These are phyloP conservation scores for Nemania sp. DNA, from an alignment of 2,329 filamentous ascomycete species.

Conservation along the genomic window DNA sequence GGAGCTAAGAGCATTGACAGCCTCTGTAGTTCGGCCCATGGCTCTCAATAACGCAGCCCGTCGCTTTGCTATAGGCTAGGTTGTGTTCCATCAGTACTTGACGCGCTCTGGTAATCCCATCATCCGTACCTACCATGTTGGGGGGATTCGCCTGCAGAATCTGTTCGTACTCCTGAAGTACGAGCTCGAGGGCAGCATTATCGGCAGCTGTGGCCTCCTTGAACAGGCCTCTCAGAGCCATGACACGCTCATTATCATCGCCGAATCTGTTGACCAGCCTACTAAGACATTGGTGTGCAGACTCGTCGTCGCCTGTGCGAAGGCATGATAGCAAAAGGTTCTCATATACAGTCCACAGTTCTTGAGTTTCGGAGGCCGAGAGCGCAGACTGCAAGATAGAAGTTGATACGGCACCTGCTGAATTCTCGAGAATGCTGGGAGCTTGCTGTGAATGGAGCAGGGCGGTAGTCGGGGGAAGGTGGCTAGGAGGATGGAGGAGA, in stretches of 20 bases:
- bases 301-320: conserved; percentile 78
- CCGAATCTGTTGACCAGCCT: conserved; percentile 81
- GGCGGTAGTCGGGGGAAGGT: conserved; percentile 59
- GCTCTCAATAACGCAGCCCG: conserved; percentile 78
- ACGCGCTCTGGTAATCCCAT: conserved; percentile 2
- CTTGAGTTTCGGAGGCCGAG: conserved; percentile 68
- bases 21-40: conserved; percentile 70
- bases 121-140: conserved; percentile 68
- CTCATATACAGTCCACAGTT: conserved; percentile 84
- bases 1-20: conserved; percentile 71
- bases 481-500: conserved; percentile 59
- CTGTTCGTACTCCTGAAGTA: conserved; percentile 77
- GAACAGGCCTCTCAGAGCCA: conserved; percentile 80
- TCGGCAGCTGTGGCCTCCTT: conserved; percentile 79
- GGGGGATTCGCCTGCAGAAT: conserved; percentile 73
- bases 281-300: conserved; percentile 75
- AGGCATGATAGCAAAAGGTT: conserved; percentile 84
- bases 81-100: conserved; percentile 6
- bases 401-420: conserved; percentile 57
- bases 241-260: conserved; percentile 78
- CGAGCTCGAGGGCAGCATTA: conserved; percentile 64
- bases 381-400: conserved; percentile 58
- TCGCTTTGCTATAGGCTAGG: conserved; percentile 80
- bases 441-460: conserved; percentile 64
- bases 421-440: conserved; percentile 57